Percentiles rank a stretch among this genome's conserved stretches.
phyloP scores from a whole-genome alignment of 306 rosid genomes.

The Vigna angularis region DNA sequence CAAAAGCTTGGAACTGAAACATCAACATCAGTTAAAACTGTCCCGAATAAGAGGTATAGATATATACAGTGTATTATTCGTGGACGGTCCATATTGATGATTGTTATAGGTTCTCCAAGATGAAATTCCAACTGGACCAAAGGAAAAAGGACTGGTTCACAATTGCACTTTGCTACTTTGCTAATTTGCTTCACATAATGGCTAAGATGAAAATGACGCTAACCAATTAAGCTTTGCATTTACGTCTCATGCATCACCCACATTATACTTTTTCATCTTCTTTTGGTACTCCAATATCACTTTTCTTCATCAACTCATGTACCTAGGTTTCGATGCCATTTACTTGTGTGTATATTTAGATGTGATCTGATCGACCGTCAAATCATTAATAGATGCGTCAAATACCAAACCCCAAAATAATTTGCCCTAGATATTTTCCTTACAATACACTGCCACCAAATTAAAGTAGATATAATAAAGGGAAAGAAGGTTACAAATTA shows the following conservation, averaged over 20 bases:
- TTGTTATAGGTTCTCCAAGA: conserved; percentile 14
- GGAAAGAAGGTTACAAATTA: background rate
- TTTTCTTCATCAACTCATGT: background rate
- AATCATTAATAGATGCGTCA: background rate
- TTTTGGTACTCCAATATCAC: too few species aligned
- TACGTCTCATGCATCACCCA: background rate
- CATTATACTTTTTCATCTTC: background rate
- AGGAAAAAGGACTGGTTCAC: background rate
- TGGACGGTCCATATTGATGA: conserved; percentile 28
- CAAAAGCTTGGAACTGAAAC: conserved; percentile 11
- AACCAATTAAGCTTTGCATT: conserved; percentile 5
- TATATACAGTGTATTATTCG: background rate
- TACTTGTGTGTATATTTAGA: background rate
- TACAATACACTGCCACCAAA: background rate
- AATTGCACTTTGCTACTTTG: conserved; percentile 2
- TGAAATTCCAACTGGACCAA: conserved; percentile 17
- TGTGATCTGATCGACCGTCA: background rate
- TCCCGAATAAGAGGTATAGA: background rate
- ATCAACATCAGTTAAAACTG: conserved; percentile 15
- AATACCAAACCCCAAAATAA: background rate
- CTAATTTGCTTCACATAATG: background rate
- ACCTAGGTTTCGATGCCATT: background rate
- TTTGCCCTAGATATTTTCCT: background rate
- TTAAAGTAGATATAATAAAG: conserved; percentile 5
- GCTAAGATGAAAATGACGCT: background rate